Conservation (phyloP, 352 stramenopile genomes). For the Pythium graminicola region DNA sequence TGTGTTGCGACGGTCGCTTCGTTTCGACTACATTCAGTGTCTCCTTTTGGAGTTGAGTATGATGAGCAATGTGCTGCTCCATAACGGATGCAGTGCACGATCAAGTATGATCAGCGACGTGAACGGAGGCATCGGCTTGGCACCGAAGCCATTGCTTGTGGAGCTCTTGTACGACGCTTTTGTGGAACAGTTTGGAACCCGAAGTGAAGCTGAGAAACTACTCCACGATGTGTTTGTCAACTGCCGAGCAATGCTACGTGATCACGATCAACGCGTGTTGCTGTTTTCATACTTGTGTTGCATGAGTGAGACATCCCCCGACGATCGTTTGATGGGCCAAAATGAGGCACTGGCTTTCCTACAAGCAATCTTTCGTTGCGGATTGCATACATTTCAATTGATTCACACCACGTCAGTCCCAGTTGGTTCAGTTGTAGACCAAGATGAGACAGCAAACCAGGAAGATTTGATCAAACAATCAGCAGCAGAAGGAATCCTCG, state of each 20-base stretch:
- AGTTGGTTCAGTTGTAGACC: background rate
- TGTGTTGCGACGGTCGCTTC: constrained; percentile 41
- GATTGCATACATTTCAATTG: constrained; percentile 47
- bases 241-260: constrained; percentile 39
- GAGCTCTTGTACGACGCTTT: constrained; percentile 79
- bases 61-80: constrained; percentile 29
- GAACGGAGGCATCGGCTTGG: constrained; percentile 55
- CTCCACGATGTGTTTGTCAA: constrained; percentile 82
- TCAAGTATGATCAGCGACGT: constrained; percentile 4
- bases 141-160: constrained; percentile 51
- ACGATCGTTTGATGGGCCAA: constrained; percentile 57
- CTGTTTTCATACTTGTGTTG: constrained; percentile 69
- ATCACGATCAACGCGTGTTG: constrained; percentile 29
- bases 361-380: constrained; percentile 47
- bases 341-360: constrained; percentile 67
- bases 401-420: constrained; percentile 27
- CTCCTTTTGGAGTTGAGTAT: constrained; percentile 44
- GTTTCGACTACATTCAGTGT: constrained; percentile 20
- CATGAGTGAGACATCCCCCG: constrained; percentile 49
- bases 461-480: constrained; percentile 36
- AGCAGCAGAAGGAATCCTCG: constrained; percentile 37
- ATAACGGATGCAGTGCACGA: background rate
- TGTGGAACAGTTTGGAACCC: constrained; percentile 54
- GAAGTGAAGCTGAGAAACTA: constrained; percentile 68
- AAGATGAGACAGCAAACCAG: background rate